phyloP scores from a whole-genome alignment of 2,329 filamentous ascomycete species.

The Colletotrichum siamense region DNA sequence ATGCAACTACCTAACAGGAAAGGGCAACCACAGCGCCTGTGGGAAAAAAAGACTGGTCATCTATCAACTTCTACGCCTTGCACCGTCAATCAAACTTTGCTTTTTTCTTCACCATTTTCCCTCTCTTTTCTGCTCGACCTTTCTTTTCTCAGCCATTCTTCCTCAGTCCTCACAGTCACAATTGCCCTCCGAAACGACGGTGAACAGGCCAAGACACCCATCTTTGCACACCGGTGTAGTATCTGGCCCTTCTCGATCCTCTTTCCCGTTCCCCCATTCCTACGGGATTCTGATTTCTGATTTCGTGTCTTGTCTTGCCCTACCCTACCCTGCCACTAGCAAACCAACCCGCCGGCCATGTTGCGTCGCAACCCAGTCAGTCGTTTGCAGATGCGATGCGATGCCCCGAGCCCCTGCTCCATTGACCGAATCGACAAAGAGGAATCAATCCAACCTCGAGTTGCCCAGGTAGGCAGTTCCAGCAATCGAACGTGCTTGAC shows the following conservation, averaged over 20 bases:
- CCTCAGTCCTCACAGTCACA: not conserved
- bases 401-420: not conserved
- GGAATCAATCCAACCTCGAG: not conserved
- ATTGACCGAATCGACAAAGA: not conserved
- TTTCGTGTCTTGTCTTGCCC: not conserved
- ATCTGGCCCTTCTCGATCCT: not conserved
- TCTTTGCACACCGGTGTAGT: not conserved
- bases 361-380: not conserved
- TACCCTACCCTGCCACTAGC: not conserved
- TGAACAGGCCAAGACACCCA: slow-evolving; percentile 6
- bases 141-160: not conserved
- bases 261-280: not conserved
- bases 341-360: not conserved
- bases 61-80: slow-evolving; percentile 13
- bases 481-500: not conserved
- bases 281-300: not conserved
- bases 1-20: not conserved
- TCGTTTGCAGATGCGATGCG: not conserved
- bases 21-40: not conserved
- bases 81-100: slow-evolving; percentile 5
- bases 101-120: not conserved
- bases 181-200: slow-evolving; percentile 14
- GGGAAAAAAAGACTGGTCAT: not conserved
- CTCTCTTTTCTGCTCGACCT: not conserved
- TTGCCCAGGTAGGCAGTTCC: not conserved